Percentiles rank a stretch among this genome's conserved stretches.
Evolutionary conservation across 2,329 filamentous ascomycete species (phyloP).

Genomic region (Cladophialophora exuberans): DNA sequence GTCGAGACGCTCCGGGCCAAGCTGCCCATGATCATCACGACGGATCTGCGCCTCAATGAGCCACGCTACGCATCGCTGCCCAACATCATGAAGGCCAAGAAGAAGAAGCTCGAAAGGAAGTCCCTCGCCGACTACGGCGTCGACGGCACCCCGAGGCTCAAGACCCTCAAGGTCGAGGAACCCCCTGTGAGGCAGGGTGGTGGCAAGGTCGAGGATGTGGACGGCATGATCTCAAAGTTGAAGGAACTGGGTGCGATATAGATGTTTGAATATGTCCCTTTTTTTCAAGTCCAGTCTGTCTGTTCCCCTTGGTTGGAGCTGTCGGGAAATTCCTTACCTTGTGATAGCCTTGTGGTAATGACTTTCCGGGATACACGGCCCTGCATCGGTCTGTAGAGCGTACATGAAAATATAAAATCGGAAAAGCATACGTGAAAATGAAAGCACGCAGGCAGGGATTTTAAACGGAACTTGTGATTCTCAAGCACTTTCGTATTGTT

Average conservation of each 20-base stretch:
- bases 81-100: constrained; percentile 99
- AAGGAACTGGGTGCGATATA: constrained; percentile 95
- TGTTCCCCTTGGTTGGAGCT: too few species aligned
- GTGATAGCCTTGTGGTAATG: background rate
- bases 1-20: constrained; percentile 84
- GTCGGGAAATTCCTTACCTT: too few species aligned
- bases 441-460: too few species aligned
- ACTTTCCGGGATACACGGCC: background rate
- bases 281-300: too few species aligned
- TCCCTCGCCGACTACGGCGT: constrained; percentile 80
- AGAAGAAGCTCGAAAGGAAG: constrained; percentile 97
- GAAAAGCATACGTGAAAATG: too few species aligned
- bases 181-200: constrained; percentile 86
- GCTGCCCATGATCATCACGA: constrained; percentile 92
- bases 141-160: constrained; percentile 74
- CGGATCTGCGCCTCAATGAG: constrained; percentile 91
- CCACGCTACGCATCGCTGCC: constrained; percentile 92
- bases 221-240: constrained; percentile 88
- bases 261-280: too few species aligned
- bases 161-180: constrained; percentile 88
- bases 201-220: constrained; percentile 96
- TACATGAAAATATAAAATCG: too few species aligned
- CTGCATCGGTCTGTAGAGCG: too few species aligned
- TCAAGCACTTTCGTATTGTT: background rate
- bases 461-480: too few species aligned